Base-by-base conservation (phyloP, 1,284 basidiomycete genomes). In the Moesziomyces sp. region DNA sequence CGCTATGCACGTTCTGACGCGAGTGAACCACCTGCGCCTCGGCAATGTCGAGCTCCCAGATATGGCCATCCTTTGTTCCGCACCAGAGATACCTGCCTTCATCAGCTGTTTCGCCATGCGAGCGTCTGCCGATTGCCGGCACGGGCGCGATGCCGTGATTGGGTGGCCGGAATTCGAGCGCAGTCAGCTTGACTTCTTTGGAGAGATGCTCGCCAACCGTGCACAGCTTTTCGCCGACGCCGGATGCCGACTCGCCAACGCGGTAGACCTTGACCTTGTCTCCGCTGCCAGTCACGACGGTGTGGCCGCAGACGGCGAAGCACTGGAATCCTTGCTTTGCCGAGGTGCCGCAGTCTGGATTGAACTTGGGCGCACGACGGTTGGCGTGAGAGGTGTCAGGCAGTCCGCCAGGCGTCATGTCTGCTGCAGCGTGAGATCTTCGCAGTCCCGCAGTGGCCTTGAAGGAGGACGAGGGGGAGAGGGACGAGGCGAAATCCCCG, bases 71-170 rank as follows among this genome's bases (percentile, higher is more conserved):
- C 16, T 69, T 70, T 14, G 79, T 81, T 0, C 79, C 82, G 46
- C 78, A 81, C 82, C 82, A 83, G 4, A 82, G 64, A 45, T 73
- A 79, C 16, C 79, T 57, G 4, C 78, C 81, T 26, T 76, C 68
- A 18, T 74, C 72, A 0, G 67, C 63, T 8, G 72, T 70, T 52
- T 74, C 72, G 19, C 59, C 67, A 46, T 74, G 67, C 23, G 63
- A 47, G 13, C 63, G 54, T 30, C 44, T 50, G 4, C 67, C 72
- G 5, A 56, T 56, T 0, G 57, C 53, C 9, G 72, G 47, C 16
- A 55, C 51, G 0, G 72, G 72, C 4, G 47, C 47, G 10, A 64
- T 38, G 5, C 58, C 46, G 44, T 70, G 67, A n/a, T 74, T 66
- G 3, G 72, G 72, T 4, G 75, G 72, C 7, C 66, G 42, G 40